phyloP scores from a whole-genome alignment of 2,329 filamentous ascomycete species.

The Daldinia sp. region DNA sequence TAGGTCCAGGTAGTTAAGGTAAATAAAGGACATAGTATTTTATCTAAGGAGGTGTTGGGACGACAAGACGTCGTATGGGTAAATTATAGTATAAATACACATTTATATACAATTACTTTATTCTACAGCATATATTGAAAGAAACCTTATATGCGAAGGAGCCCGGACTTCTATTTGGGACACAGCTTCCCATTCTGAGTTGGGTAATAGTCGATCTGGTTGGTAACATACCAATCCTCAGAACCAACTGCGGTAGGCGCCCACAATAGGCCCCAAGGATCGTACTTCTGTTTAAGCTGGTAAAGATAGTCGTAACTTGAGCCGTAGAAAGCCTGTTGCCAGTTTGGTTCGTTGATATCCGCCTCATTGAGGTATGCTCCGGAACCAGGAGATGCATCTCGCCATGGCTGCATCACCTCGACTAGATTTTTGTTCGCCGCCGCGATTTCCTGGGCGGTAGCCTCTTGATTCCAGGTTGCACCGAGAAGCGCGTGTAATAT shows the following conservation, averaged over 20 bases:
- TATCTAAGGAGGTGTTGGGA: not conserved
- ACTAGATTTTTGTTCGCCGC: constrained; percentile 30
- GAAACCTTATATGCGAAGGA: not conserved
- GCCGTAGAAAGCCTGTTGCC: constrained; percentile 56
- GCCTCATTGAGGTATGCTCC: constrained; percentile 62
- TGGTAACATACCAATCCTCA: constrained; percentile 53
- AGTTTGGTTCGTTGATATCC: constrained; percentile 57
- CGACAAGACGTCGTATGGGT: not conserved
- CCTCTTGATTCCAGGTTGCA: constrained; percentile 25
- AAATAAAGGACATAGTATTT: too few species aligned
- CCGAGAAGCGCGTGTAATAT: constrained; percentile 31
- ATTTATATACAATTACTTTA: not conserved
- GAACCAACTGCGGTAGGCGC: constrained; percentile 58
- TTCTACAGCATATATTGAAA: not conserved
- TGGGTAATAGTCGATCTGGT: constrained; percentile 33
- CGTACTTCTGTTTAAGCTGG: constrained; percentile 58
- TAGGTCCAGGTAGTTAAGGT: too few species aligned
- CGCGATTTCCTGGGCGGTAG: constrained; percentile 21
- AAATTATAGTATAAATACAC: not conserved
- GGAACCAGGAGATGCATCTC: constrained; percentile 45
- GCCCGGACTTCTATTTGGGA: constrained; percentile 21
- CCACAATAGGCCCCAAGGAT: constrained; percentile 56
- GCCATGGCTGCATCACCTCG: constrained; percentile 35
- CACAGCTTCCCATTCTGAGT: constrained; percentile 39
- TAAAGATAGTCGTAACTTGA: constrained; percentile 53